Base-by-base conservation (phyloP, 2,329 filamentous ascomycete species). In the Hortaea sp. region DNA sequence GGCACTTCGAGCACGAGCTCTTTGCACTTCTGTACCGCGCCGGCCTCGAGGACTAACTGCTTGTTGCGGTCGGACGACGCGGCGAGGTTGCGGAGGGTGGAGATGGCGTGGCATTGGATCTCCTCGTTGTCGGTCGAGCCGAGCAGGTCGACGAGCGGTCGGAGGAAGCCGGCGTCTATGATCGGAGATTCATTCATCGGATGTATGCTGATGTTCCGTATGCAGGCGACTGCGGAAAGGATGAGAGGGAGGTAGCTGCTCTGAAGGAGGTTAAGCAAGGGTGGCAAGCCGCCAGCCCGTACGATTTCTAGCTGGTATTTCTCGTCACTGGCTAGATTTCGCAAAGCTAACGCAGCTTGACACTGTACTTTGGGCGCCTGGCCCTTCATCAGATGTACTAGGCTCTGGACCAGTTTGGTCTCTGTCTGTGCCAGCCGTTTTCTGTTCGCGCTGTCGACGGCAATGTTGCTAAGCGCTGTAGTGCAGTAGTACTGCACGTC, bases 401-500 rank as follows among this genome's bases (percentile, higher is more conserved):
- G 73, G 6, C 88, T 95, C 63, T 95, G 88, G 27, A 98, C 89
- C 28, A 98, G 77, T 55, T 89, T 87, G 20, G 86, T 82, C 65
- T 98, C 92, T 6, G 85, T 89, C 61, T 94, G 84, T 29, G 90
- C 88, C 45, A 98, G 77, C 64, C 90, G 88, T 62, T 89, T 88
- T 56, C 92, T 78, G 69, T 97, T 97, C 60, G 81, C 84, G 40
- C 84, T 77, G 63, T 98, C 92, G 45, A 98, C 92, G 5, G 92
- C 92, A 57, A 98, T 98, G 66, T 98, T 98, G 75, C 90, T 97
- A 48, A 98, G 78, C 9, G 92, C 92, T 4, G 92, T 98, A 12
- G 92, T 98, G 72, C 92, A 98, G 70, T 98, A 98, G 69, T 98
- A 98, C 70, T 98, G 92, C 30, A 98, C 92, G 63, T 98, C 92